Evolutionary conservation across 495 filamentous ascomycete species (phyloP), one percentile per base, ranked within the genome.

Genomic region (Xylaria castorea): DNA sequence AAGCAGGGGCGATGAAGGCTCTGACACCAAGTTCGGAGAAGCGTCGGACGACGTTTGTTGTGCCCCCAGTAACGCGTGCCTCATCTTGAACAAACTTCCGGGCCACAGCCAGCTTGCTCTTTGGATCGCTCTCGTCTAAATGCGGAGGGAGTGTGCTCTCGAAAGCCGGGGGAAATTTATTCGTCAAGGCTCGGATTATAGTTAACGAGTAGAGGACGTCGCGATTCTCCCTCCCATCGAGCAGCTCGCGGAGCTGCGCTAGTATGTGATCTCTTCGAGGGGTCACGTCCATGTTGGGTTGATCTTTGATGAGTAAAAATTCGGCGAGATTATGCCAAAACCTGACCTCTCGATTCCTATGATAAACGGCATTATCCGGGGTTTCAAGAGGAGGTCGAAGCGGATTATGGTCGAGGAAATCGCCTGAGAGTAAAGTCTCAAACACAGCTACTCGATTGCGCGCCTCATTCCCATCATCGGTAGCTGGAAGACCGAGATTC

Each of bases 121-220:
- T 87, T 1, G 92, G 84, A 64, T 93, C 92, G 18, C 89, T 86
- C 78, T 93, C 91, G 74, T 91, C 90, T 4, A 92, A 85, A 71
- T 87, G 89, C 61, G 87, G 85, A 12, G 89, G 85, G 82, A 89
- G 57, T 76, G 86, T 76, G 86, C 84, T 78, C 82, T 90, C 77
- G 85, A 89, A 74, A 87, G 89, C 76, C 86, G 92, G 68, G 85
- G 93, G 50, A 80, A 91, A 88, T 22, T 90, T 88, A 48, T 88
- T 87, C 36, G 93, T 91, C 48, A 93, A 85, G 73, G 93, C 89
- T 25, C 94, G 89, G 12, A 91, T 89, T 65, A 97, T 89, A 32
- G 92, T 92, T 71, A 97, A 91, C 16, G 93, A 95, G 79, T 97
- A 97, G 42, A 97, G 87, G 9, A 97, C 93, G 74, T 97, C 94